These are phyloP conservation scores for Eimeria nieschulzi DNA, from an alignment of 169 alveolate genomes.

Conservation along the genomic window DNA sequence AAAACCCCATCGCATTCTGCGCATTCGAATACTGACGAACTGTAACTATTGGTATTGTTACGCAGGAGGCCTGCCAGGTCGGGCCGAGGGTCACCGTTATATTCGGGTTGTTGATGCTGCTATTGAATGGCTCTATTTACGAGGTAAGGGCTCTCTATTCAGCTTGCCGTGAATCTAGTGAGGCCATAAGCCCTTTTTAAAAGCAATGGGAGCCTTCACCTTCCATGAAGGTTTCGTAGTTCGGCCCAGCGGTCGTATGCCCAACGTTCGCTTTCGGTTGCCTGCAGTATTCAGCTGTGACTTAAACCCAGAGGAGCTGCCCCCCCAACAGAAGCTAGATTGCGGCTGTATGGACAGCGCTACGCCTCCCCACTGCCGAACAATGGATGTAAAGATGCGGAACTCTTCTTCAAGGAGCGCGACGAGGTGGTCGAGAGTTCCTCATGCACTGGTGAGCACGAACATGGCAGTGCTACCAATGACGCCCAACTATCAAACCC, in stretches of 20 bases:
- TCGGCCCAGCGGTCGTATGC: neutral
- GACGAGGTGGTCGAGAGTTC: too few species aligned
- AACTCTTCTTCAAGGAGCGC: neutral
- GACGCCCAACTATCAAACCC: too few species aligned
- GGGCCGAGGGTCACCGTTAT: neutral
- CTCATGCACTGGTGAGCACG: too few species aligned
- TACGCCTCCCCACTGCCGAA: conserved; percentile 5
- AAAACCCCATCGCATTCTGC: too few species aligned
- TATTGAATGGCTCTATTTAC: conserved; percentile 36
- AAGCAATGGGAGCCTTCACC: too few species aligned
- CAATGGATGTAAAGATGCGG: neutral
- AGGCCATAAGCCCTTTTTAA: too few species aligned
- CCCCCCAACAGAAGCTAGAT: conserved; percentile 11
- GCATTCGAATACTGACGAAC: too few species aligned
- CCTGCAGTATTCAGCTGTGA: conserved; percentile 58
- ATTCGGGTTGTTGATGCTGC: conserved; percentile 25
- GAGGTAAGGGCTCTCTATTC: conserved; percentile 1
- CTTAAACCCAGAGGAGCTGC: conserved; percentile 51
- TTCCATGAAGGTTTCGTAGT: too few species aligned
- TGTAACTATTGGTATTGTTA: neutral
- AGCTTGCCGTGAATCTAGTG: too few species aligned
- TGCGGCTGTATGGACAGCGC: conserved; percentile 39
- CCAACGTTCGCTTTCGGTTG: neutral
- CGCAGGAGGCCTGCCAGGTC: conserved; percentile 52
- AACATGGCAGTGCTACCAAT: too few species aligned